Conservation (phyloP, 345 rosid genomes). For the Cardamine occulta region DNA sequence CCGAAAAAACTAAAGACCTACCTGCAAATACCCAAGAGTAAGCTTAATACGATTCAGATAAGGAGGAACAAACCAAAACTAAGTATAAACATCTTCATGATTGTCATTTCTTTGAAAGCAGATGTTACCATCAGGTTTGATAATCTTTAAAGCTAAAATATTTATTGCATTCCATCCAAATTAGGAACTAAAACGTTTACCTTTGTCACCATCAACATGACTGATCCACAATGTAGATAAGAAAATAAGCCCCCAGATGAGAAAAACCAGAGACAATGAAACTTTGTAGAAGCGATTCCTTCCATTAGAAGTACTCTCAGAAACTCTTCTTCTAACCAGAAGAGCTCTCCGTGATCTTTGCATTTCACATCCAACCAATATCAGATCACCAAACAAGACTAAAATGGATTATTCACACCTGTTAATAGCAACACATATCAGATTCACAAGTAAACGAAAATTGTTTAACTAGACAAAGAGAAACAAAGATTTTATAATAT, state of each 20-base stretch:
- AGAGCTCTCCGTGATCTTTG: conserved; percentile 92
- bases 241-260: conserved; percentile 76
- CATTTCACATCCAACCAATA: conserved; percentile 77
- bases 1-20: conserved; percentile 45
- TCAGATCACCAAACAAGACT: conserved; percentile 20
- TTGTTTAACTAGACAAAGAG: background rate
- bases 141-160: background rate
- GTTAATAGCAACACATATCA: conserved; percentile 7
- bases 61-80: background rate
- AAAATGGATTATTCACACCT: conserved; percentile 18
- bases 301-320: conserved; percentile 49
- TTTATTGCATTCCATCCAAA: background rate
- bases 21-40: conserved; percentile 45
- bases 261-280: conserved; percentile 74
- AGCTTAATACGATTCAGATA: background rate
- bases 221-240: conserved; percentile 72
- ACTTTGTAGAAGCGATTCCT: conserved; percentile 58
- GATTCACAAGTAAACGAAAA: conserved; percentile 7
- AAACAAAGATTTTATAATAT: background rate
- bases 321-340: conserved; percentile 81
- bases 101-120: background rate
- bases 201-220: conserved; percentile 61
- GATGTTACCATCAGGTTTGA: background rate
- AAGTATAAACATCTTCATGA: background rate
- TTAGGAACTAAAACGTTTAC: conserved; percentile 40